Conservation (phyloP, 164 flowering plant genomes). For the Chimonanthus salicifolius region DNA sequence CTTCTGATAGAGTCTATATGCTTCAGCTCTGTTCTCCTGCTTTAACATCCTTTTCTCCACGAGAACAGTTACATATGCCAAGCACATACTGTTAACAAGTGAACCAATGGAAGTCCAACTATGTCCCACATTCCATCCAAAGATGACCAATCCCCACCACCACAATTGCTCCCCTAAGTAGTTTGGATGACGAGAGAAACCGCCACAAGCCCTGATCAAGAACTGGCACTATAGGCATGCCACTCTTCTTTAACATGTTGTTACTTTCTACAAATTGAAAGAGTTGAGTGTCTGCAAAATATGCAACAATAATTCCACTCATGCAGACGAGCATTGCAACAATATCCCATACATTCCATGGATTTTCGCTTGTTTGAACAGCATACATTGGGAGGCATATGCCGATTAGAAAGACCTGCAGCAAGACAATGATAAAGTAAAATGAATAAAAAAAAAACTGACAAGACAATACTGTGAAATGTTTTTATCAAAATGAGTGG, state of each 20-base stretch:
- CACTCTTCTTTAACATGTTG: slow-evolving; percentile 38
- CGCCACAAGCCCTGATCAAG: slow-evolving; percentile 79
- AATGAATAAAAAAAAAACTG: not conserved
- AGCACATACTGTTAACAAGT: slow-evolving; percentile 56
- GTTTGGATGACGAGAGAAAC: slow-evolving; percentile 86
- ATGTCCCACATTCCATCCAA: slow-evolving; percentile 69
- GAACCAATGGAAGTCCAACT: slow-evolving; percentile 81
- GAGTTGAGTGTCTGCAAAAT: slow-evolving; percentile 82
- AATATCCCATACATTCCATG: slow-evolving; percentile 64
- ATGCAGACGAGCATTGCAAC: slow-evolving; percentile 45
- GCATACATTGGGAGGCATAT: slow-evolving; percentile 70
- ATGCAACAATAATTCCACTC: slow-evolving; percentile 57
- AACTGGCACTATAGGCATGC: slow-evolving; percentile 37
- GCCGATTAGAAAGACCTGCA: slow-evolving; percentile 75
- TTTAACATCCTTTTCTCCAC: slow-evolving; percentile 79
- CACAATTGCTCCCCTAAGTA: slow-evolving; percentile 97
- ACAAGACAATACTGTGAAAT: not conserved
- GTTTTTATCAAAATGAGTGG: not conserved
- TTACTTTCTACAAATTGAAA: slow-evolving; percentile 56
- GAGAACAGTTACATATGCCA: slow-evolving; percentile 76
- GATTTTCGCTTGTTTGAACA: slow-evolving; percentile 52
- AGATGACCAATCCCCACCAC: slow-evolving; percentile 96
- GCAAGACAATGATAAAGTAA: not conserved
- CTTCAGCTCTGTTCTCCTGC: slow-evolving; percentile 63
- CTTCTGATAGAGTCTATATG: slow-evolving; percentile 66